These are phyloP conservation scores for Psidium guajava DNA, from an alignment of 345 rosid species.

Conservation along the genomic window DNA sequence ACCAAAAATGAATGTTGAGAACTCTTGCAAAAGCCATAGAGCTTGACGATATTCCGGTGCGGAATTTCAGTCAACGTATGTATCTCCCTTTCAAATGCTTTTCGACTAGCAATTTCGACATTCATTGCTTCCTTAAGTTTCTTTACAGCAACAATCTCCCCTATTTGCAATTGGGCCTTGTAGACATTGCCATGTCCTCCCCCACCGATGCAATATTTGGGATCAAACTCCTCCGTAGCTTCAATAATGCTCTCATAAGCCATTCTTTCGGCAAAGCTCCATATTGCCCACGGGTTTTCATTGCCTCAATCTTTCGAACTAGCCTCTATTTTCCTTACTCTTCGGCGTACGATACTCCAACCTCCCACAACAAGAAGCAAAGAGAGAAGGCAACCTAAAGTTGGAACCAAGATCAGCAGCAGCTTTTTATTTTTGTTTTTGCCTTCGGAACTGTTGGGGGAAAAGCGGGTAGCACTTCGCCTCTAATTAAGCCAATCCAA, in stretches of 20 bases:
- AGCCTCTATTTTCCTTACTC: neutral
- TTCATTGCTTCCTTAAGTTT: neutral
- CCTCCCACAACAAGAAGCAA: neutral
- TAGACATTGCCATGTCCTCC: slow-evolving; percentile 13
- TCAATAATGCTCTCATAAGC: slow-evolving; percentile 6
- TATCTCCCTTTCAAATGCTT: neutral
- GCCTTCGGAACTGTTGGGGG: too few relatives aligned
- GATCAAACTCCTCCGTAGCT: slow-evolving; percentile 6
- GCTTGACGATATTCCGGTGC: neutral
- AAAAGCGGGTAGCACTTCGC: too few relatives aligned
- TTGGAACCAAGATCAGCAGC: neutral
- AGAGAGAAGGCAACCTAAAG: neutral
- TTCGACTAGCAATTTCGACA: neutral
- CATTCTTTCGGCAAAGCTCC: slow-evolving; percentile 1
- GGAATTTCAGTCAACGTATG: neutral
- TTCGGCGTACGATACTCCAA: neutral
- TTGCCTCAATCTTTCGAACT: neutral
- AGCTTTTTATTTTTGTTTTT: neutral
- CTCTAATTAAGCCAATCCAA: too few relatives aligned
- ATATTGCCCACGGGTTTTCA: neutral
- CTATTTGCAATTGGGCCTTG: neutral
- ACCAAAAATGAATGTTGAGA: neutral
- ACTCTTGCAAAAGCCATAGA: neutral
- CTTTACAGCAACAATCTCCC: neutral
- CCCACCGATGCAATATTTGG: slow-evolving; percentile 7